phyloP scores from a whole-genome alignment of 139 green algal species.

The Tetradesmus obliquus region DNA sequence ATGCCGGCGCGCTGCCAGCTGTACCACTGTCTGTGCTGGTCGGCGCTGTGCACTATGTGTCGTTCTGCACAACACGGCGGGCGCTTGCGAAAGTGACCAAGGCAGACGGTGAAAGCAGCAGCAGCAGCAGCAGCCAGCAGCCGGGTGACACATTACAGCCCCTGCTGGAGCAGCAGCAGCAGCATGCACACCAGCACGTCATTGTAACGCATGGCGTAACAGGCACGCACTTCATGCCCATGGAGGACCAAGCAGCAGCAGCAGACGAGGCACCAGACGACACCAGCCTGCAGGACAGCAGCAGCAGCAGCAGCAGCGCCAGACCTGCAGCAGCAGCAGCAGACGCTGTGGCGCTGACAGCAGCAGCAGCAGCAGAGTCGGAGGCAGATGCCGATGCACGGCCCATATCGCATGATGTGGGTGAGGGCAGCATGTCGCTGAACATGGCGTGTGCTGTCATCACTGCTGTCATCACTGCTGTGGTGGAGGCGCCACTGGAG shows the following conservation, averaged over 20 bases:
- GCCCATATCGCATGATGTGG: neutral
- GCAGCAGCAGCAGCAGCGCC: constrained; percentile 9
- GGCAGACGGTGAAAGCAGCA: constrained; percentile 9
- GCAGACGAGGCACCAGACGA: neutral
- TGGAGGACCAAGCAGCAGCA: constrained; percentile 4
- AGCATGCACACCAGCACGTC: constrained; percentile 4
- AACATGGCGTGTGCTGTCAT: constrained; percentile 23
- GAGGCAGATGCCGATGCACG: neutral
- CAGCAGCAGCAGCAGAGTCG: neutral
- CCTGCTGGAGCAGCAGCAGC: neutral
- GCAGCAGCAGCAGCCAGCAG: constrained; percentile 6
- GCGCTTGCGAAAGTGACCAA: neutral
- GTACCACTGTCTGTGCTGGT: constrained; percentile 34
- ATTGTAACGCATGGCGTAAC: constrained; percentile 30
- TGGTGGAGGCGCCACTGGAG: constrained; percentile 60
- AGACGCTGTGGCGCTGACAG: neutral
- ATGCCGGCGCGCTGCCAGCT: constrained; percentile 29
- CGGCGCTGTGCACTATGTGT: constrained; percentile 31
- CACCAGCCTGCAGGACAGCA: neutral
- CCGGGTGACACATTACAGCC: neutral
- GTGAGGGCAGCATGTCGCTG: neutral
- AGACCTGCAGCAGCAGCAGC: constrained; percentile 7
- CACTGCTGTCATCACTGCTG: constrained; percentile 28
- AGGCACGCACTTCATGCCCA: constrained; percentile 21
- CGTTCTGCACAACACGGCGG: constrained; percentile 13